phyloP scores from a whole-genome alignment of 495 filamentous ascomycete species.

The Tuber brumale region DNA sequence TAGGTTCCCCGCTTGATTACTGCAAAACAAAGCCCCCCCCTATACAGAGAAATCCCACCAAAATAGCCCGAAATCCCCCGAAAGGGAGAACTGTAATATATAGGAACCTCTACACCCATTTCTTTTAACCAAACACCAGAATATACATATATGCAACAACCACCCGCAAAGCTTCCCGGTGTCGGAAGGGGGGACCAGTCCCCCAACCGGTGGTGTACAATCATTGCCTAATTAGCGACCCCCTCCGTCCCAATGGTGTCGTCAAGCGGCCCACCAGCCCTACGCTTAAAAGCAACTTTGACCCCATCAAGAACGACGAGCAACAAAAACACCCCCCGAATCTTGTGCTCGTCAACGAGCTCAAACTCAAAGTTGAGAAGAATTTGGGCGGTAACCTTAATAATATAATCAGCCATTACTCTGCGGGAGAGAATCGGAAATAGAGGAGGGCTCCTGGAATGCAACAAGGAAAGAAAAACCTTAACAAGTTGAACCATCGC shows the following conservation, averaged over 20 bases:
- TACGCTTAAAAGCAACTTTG: slow-evolving; percentile 35
- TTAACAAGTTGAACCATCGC: slow-evolving; percentile 36
- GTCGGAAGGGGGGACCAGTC: neutral
- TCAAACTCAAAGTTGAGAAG: slow-evolving; percentile 37
- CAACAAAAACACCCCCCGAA: slow-evolving; percentile 54
- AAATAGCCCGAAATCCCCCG: neutral
- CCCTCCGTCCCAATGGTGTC: slow-evolving; percentile 27
- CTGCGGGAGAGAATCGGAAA: neutral
- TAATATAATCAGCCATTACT: neutral
- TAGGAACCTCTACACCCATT: neutral
- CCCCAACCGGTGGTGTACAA: neutral
- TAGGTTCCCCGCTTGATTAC: neutral
- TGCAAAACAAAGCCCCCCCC: neutral
- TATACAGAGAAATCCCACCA: neutral
- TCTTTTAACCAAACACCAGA: neutral
- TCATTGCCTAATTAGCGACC: neutral
- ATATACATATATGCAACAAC: neutral
- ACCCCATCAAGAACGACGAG: slow-evolving; percentile 44
- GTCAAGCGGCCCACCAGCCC: slow-evolving; percentile 32
- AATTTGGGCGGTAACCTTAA: slow-evolving; percentile 24
- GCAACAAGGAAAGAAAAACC: neutral
- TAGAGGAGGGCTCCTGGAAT: neutral
- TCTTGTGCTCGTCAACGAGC: slow-evolving; percentile 40
- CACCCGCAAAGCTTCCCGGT: neutral
- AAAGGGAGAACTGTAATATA: neutral